Conservation (phyloP, 2,329 filamentous ascomycete species). For the Sphaerulina vaccinii region DNA sequence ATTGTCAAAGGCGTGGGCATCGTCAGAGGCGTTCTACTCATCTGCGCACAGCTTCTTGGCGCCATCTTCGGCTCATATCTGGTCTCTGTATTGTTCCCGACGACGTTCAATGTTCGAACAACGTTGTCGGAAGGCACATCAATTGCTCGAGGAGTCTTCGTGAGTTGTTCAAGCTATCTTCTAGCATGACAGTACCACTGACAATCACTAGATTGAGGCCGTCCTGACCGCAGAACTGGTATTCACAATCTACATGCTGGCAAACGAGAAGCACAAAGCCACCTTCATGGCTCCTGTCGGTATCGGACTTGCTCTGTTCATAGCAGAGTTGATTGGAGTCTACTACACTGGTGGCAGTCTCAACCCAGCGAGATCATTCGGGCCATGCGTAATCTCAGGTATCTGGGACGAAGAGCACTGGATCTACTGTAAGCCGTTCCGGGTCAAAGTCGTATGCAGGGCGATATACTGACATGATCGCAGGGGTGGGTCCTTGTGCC, state of each 20-base stretch:
- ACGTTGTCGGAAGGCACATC: slow-evolving; percentile 38
- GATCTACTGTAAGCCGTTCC: slow-evolving; percentile 25
- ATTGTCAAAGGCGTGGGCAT: slow-evolving; percentile 38
- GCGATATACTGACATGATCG: slow-evolving; percentile 3
- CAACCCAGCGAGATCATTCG: slow-evolving; percentile 40
- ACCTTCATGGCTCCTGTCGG: slow-evolving; percentile 47
- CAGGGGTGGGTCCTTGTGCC: slow-evolving; percentile 34
- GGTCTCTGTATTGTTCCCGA: slow-evolving; percentile 40
- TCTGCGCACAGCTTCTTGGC: slow-evolving; percentile 41
- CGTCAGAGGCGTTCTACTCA: slow-evolving; percentile 37
- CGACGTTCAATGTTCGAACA: slow-evolving; percentile 39
- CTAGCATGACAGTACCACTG: neutral
- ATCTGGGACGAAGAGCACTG: slow-evolving; percentile 28
- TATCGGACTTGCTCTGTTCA: slow-evolving; percentile 52
- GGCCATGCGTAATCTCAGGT: slow-evolving; percentile 30
- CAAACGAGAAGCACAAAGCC: slow-evolving; percentile 43
- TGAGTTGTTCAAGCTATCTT: slow-evolving; percentile 2
- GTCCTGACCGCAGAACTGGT: slow-evolving; percentile 43
- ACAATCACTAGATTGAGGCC: slow-evolving; percentile 37
- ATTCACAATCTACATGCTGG: slow-evolving; percentile 45
- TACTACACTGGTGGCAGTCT: slow-evolving; percentile 41
- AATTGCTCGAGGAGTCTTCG: slow-evolving; percentile 40
- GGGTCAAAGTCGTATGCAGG: neutral
- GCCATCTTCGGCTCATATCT: slow-evolving; percentile 39
- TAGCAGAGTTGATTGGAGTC: slow-evolving; percentile 44